A percentile compares a stretch with the other conserved stretches of the same genome.
phyloP scores from a whole-genome alignment of 2,329 filamentous ascomycete species.

The Aspergillus costaricaensis region DNA sequence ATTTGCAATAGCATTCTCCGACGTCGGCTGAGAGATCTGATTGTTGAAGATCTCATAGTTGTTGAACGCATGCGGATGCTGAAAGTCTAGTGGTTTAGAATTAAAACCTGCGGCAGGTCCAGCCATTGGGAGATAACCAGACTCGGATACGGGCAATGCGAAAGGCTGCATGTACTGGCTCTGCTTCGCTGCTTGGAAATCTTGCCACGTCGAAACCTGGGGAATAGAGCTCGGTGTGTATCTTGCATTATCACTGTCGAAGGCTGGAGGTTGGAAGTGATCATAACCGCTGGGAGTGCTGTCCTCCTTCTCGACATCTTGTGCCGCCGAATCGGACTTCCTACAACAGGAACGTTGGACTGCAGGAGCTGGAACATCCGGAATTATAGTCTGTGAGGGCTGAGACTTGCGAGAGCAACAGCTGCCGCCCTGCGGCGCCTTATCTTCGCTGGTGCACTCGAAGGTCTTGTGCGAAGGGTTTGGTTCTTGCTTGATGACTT shows the following conservation, averaged over 20 bases:
- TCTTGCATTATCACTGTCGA: conserved; percentile 13
- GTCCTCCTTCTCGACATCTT: conserved; percentile 3
- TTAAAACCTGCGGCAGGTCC: conserved; percentile 18
- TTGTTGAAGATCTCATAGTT: conserved; percentile 21
- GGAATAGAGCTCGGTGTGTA: conserved; percentile 20
- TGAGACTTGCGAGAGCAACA: conserved; percentile 31
- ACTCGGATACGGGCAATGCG: conserved; percentile 14
- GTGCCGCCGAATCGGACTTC: conserved; percentile 14
- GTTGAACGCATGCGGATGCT: conserved; percentile 16
- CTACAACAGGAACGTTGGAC: conserved; percentile 33
- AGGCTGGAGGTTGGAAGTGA: conserved; percentile 12
- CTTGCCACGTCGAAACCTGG: conserved; percentile 27
- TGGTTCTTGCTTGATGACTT: neutral
- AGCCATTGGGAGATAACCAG: conserved; percentile 20
- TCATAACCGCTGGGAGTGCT: neutral
- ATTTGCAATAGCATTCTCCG: conserved; percentile 13
- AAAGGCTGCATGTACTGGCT: conserved; percentile 21
- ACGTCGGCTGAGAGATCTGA: conserved; percentile 17
- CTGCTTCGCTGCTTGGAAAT: conserved; percentile 18
- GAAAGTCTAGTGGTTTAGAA: conserved; percentile 9
- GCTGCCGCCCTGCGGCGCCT: conserved; percentile 13
- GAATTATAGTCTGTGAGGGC: conserved; percentile 2
- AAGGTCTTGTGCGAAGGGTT: neutral
- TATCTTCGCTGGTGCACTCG: neutral
- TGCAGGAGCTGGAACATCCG: conserved; percentile 8